phyloP scores from a whole-genome alignment of 2,329 filamentous ascomycete genomes.

The Dryadomyces sulphureus region DNA sequence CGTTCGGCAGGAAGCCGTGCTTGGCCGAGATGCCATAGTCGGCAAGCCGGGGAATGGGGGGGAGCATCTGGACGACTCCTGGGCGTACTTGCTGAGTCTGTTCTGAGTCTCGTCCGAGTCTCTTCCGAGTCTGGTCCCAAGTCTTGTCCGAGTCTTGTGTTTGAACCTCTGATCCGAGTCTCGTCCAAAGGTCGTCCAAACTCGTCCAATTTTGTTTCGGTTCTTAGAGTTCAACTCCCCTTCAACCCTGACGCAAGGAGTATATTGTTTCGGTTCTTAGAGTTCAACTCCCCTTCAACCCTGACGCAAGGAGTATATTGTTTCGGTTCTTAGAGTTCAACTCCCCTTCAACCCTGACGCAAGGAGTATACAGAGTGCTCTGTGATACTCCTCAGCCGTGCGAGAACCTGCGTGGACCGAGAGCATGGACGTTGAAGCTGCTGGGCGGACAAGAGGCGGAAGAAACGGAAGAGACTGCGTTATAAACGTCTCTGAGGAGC shows the following conservation, averaged over 20 bases:
- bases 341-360: slow-evolving; percentile 33
- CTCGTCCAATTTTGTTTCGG: neutral
- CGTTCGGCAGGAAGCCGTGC: slow-evolving; percentile 77
- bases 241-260: slow-evolving; percentile 44
- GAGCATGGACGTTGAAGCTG: slow-evolving; percentile 18
- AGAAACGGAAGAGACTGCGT: neutral
- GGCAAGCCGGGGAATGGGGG: slow-evolving; percentile 45
- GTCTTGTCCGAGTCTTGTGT: slow-evolving; percentile 2
- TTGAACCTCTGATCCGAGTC: neutral
- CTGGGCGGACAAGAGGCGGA: neutral
- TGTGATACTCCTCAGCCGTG: slow-evolving; percentile 50
- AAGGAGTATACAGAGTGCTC: slow-evolving; percentile 48
- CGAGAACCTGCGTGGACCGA: slow-evolving; percentile 20
- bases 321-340: slow-evolving; percentile 2
- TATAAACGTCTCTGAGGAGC: neutral
- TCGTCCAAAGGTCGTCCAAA: slow-evolving; percentile 3
- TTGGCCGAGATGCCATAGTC: slow-evolving; percentile 69
- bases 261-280: neutral
- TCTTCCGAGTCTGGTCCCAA: slow-evolving; percentile 4
- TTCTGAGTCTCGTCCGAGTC: neutral
- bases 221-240: slow-evolving; percentile 4
- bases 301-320: slow-evolving; percentile 40
- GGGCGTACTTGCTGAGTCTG: too few relatives aligned
- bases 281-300: slow-evolving; percentile 17
- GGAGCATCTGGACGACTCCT: slow-evolving; percentile 33